Percentiles rank a stretch among this genome's conserved stretches.
phyloP scores from a whole-genome alignment of 2,329 filamentous ascomycete genomes.

The Colletotrichum orbiculare region DNA sequence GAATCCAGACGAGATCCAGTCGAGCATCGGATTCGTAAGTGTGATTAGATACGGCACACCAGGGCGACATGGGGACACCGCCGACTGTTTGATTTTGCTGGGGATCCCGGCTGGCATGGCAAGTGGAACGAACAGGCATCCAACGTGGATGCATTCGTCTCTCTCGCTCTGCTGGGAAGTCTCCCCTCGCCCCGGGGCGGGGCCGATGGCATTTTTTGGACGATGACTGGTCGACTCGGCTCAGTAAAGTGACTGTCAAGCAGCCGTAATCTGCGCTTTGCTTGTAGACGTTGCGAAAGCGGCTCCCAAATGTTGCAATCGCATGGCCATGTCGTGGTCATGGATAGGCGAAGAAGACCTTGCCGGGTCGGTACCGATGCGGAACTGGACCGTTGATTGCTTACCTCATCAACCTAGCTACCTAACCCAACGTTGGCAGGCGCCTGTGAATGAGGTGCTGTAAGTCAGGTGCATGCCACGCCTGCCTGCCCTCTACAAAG shows the following conservation, averaged over 20 bases:
- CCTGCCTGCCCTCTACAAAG: no score
- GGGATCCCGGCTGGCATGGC: no score
- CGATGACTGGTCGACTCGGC: constrained; percentile 1
- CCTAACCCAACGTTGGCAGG: no score
- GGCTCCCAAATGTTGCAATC: constrained; percentile 26
- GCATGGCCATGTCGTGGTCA: not conserved
- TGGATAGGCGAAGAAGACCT: not conserved
- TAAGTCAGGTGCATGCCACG: no score
- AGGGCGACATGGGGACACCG: constrained; percentile 12
- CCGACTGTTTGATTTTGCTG: not conserved
- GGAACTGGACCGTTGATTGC: not conserved
- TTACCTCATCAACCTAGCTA: no score
- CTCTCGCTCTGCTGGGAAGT: no score
- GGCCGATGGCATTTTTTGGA: constrained; percentile 10
- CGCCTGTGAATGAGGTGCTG: no score
- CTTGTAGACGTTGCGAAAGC: constrained; percentile 16
- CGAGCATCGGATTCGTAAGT: constrained; percentile 14
- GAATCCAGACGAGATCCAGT: not conserved
- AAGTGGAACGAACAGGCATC: constrained; percentile 14
- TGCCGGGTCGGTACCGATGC: constrained; percentile 32
- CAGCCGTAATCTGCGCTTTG: no score
- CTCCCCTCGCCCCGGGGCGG: constrained; percentile 3
- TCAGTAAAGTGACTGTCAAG: no score
- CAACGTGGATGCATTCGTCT: no score
- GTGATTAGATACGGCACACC: constrained; percentile 21